A percentile compares a stretch with the other conserved stretches of the same genome.
Conservation (phyloP, 306 rosid species). For the Astragalus membranaceus region DNA sequence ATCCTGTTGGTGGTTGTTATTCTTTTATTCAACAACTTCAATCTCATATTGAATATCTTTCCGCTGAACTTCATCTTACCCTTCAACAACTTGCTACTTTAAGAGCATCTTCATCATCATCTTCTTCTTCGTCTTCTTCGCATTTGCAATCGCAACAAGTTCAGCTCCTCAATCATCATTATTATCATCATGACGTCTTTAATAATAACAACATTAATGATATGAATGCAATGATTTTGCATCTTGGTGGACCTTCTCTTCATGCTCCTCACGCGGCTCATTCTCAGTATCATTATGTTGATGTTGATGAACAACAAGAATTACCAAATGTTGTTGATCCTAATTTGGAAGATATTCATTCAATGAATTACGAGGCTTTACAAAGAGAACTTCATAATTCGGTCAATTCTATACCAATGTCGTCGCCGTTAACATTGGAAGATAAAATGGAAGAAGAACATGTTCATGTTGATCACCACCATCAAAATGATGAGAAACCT, state of each 20-base stretch:
- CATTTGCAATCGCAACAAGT: not conserved
- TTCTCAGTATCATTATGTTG: not conserved
- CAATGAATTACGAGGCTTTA: not conserved
- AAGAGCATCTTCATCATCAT: not conserved
- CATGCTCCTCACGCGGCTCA: not conserved
- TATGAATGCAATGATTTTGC: not conserved
- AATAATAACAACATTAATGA: not conserved
- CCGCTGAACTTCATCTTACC: slow-evolving; percentile 40
- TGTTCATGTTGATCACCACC: not conserved
- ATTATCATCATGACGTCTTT: not conserved
- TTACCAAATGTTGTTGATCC: too few species aligned
- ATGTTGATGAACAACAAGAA: not conserved
- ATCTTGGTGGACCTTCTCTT: too few species aligned
- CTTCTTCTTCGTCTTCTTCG: too few species aligned
- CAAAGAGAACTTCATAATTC: not conserved
- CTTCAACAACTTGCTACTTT: slow-evolving; percentile 51
- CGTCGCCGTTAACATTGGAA: not conserved
- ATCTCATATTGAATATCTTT: slow-evolving; percentile 21
- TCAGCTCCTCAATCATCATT: not conserved
- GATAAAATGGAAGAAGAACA: not conserved
- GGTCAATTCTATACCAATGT: not conserved
- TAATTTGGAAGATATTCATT: too few species aligned
- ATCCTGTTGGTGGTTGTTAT: slow-evolving; percentile 75
- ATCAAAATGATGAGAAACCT: slow-evolving; percentile 18
- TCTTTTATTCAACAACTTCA: slow-evolving; percentile 27